Percentiles rank a stretch among this genome's conserved stretches.
Evolutionary conservation across 1,284 basidiomycete genomes (phyloP).

Genomic region (Melampsora americana): DNA sequence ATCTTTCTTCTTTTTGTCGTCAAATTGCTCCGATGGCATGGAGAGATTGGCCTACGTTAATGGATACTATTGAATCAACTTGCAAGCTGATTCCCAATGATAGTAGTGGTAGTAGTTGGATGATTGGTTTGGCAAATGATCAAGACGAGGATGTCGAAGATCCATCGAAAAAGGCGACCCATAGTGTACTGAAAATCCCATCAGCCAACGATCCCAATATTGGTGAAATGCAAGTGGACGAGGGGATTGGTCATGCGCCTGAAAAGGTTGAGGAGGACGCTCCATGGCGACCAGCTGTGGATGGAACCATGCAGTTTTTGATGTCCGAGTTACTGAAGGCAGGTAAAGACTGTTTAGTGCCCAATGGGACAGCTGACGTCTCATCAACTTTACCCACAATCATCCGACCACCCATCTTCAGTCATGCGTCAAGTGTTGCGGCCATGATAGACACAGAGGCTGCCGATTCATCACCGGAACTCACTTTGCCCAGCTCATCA

Average conservation of each 20-base stretch:
- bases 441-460: slow-evolving; percentile 1
- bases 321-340: slow-evolving; percentile 42
- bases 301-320: slow-evolving; percentile 43
- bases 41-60: slow-evolving; percentile 74
- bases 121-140: slow-evolving; percentile 57
- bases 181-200: slow-evolving; percentile 21
- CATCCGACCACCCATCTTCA: slow-evolving; percentile 35
- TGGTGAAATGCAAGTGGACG: slow-evolving; percentile 38
- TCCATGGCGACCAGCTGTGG: slow-evolving; percentile 30
- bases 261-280: slow-evolving; percentile 50
- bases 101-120: slow-evolving; percentile 59
- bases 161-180: neutral
- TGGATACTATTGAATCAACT: slow-evolving; percentile 68
- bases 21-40: slow-evolving; percentile 75
- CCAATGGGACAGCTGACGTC: slow-evolving; percentile 13
- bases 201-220: slow-evolving; percentile 14
- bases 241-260: slow-evolving; percentile 46
- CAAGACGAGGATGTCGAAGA: slow-evolving; percentile 25
- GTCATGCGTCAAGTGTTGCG: slow-evolving; percentile 17
- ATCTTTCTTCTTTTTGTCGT: slow-evolving; percentile 70
- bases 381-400: slow-evolving; percentile 20
- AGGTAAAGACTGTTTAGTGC: slow-evolving; percentile 31
- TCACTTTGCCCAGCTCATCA: neutral
- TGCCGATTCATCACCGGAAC: slow-evolving; percentile 10
- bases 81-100: slow-evolving; percentile 71